Evolutionary conservation across 2,329 filamentous ascomycete genomes (phyloP).

Genomic region (Ciborinia camelliae): DNA sequence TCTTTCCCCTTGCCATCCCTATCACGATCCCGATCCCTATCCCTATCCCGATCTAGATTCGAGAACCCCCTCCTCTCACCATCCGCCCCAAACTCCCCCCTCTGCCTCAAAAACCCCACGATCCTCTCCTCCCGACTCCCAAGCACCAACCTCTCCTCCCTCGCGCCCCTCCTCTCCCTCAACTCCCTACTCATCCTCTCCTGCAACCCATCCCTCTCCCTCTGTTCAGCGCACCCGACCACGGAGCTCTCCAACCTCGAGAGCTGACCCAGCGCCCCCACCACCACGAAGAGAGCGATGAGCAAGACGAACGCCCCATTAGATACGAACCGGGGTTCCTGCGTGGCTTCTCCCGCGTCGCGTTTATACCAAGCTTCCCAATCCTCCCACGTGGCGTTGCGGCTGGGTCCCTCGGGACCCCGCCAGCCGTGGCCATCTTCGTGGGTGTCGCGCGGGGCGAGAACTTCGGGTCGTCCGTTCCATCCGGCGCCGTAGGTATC

Average conservation of each 20-base stretch:
- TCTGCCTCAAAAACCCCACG: constrained; percentile 70
- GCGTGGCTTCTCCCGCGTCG: constrained; percentile 45
- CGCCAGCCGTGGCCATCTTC: constrained; percentile 30
- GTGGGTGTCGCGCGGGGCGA: constrained; percentile 29
- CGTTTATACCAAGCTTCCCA: constrained; percentile 78
- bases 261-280: constrained; percentile 71
- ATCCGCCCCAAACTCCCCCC: constrained; percentile 46
- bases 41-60: no score
- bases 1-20: constrained; percentile 37
- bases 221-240: no score
- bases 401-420: constrained; percentile 45
- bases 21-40: no score
- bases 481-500: constrained; percentile 81
- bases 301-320: constrained; percentile 75
- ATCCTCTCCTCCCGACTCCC: constrained; percentile 63
- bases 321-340: constrained; percentile 64
- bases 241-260: constrained; percentile 68
- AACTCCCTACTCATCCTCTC: constrained; percentile 63
- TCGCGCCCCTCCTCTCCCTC: constrained; percentile 51
- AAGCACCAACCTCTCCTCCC: constrained; percentile 51
- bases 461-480: constrained; percentile 48
- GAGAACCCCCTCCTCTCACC: constrained; percentile 45
- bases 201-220: constrained; percentile 63
- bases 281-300: constrained; percentile 64
- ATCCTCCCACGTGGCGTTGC: constrained; percentile 96